phyloP scores from a whole-genome alignment of 495 filamentous ascomycete species.

The Astrothelium subdiscretum region DNA sequence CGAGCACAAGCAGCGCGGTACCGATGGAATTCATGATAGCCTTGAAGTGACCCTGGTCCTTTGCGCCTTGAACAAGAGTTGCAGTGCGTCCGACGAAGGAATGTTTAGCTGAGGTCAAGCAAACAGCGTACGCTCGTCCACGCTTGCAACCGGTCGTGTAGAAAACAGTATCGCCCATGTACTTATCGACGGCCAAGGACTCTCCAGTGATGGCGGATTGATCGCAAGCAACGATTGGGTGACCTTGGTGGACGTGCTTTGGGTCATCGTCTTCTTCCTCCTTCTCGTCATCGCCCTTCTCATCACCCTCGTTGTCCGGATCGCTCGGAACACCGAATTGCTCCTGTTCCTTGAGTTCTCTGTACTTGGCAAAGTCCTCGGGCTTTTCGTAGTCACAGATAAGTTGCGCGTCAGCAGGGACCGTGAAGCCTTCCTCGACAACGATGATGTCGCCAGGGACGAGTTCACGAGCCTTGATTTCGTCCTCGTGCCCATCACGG shows the following conservation, averaged over 20 bases:
- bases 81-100: conserved; percentile 67
- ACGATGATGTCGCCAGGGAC: conserved; percentile 75
- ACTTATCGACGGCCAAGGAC: conserved; percentile 68
- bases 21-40: conserved; percentile 74
- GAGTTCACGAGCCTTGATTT: conserved; percentile 67
- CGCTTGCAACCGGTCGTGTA: conserved; percentile 73
- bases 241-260: conserved; percentile 38
- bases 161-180: conserved; percentile 59
- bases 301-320: conserved; percentile 51
- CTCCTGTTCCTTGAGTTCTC: conserved; percentile 46
- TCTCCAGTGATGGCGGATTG: conserved; percentile 72
- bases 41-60: conserved; percentile 68
- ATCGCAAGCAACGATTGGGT: conserved; percentile 54
- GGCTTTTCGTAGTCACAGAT: conserved; percentile 67
- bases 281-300: conserved; percentile 24
- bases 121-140: conserved; percentile 60
- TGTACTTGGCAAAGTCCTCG: conserved; percentile 60
- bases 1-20: conserved; percentile 53
- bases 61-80: conserved; percentile 55
- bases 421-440: conserved; percentile 63
- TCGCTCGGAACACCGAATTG: conserved; percentile 42
- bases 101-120: conserved; percentile 48
- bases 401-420: conserved; percentile 62
- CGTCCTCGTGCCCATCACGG: conserved; percentile 58
- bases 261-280: conserved; percentile 14